These are phyloP conservation scores for Phytopythium delawarense DNA, from an alignment of 352 stramenopile genomes.

Conservation along the genomic window DNA sequence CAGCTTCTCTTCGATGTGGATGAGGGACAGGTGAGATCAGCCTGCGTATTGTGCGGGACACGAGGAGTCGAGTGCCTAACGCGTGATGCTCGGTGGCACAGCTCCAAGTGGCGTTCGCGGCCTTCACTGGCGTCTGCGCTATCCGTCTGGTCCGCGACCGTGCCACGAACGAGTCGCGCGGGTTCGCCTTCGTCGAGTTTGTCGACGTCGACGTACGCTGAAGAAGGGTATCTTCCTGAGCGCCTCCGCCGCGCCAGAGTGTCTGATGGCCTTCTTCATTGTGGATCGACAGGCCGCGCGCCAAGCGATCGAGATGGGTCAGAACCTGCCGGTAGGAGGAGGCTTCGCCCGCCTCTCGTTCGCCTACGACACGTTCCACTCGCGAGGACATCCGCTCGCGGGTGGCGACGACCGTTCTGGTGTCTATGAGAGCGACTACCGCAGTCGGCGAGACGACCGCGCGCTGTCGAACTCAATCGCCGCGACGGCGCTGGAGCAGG, in stretches of 20 bases:
- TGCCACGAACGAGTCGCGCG: slow-evolving; percentile 50
- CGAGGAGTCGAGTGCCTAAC: background rate
- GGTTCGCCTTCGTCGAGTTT: slow-evolving; percentile 84
- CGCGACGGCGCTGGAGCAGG: slow-evolving; percentile 67
- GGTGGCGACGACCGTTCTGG: slow-evolving; percentile 8
- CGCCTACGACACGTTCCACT: slow-evolving; percentile 39
- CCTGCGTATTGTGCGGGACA: background rate
- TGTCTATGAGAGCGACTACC: background rate
- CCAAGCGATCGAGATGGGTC: slow-evolving; percentile 25
- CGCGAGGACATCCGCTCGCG: slow-evolving; percentile 11
- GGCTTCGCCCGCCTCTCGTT: slow-evolving; percentile 50
- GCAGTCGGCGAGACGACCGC: background rate
- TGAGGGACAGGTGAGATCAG: slow-evolving; percentile 56
- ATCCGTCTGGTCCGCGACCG: slow-evolving; percentile 78
- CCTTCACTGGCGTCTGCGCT: slow-evolving; percentile 58
- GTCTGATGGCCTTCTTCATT: slow-evolving; percentile 5
- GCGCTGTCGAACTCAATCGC: slow-evolving; percentile 37
- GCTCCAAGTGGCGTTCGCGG: slow-evolving; percentile 72
- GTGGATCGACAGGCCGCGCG: slow-evolving; percentile 14
- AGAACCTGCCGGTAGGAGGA: slow-evolving; percentile 31
- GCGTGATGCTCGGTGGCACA: slow-evolving; percentile 9
- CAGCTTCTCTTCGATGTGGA: slow-evolving; percentile 68
- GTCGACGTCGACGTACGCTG: slow-evolving; percentile 48
- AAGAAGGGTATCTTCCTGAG: background rate
- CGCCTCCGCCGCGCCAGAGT: background rate